Conservation (phyloP, 2,329 filamentous ascomycete genomes). For the Colletotrichum sp. region DNA sequence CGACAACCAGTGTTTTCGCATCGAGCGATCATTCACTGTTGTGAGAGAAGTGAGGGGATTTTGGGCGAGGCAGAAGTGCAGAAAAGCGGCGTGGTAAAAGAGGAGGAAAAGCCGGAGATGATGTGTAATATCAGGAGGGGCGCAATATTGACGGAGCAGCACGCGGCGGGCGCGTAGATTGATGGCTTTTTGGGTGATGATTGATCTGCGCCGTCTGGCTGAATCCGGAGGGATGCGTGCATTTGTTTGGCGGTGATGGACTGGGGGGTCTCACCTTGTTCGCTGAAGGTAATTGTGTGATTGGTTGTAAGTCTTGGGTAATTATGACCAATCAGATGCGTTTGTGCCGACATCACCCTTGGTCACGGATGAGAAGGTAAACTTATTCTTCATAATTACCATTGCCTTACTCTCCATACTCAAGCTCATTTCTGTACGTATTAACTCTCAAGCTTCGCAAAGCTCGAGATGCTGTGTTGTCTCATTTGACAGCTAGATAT, state of each 20-base stretch:
- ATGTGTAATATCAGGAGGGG: neutral
- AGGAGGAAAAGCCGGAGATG: neutral
- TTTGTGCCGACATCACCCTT: neutral
- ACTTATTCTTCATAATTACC: neutral
- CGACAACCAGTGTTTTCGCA: neutral
- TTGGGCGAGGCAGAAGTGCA: neutral
- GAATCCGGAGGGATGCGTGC: constrained; percentile 11
- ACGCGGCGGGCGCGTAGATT: neutral
- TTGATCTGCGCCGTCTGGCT: constrained; percentile 4
- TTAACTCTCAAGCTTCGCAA: neutral
- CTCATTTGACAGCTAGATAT: neutral
- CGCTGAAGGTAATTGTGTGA: neutral
- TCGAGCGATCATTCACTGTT: neutral
- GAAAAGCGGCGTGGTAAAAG: neutral
- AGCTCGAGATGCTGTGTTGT: neutral
- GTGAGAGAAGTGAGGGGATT: neutral
- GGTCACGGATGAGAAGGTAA: neutral
- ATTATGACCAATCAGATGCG: neutral
- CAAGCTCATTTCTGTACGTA: neutral
- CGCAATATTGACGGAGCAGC: neutral
- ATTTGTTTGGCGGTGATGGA: neutral
- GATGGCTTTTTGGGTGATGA: neutral
- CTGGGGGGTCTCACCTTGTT: neutral
- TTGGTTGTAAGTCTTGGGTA: neutral
- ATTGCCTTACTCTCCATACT: neutral